phyloP scores from a whole-genome alignment of 2,329 filamentous ascomycete species.

The Venturia nashicola region DNA sequence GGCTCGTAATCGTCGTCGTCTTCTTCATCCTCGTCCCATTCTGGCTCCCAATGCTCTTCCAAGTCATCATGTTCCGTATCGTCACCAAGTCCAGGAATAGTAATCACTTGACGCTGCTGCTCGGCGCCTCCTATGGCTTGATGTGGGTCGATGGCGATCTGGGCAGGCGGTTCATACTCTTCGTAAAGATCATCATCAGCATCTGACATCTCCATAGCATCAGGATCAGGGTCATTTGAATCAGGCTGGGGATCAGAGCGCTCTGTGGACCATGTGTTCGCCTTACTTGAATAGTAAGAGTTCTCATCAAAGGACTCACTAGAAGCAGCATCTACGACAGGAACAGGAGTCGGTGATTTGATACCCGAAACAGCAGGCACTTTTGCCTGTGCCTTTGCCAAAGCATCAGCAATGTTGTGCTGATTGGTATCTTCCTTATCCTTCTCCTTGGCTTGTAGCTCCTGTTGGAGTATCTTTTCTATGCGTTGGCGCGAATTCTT shows the following conservation, averaged over 20 bases:
- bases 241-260: slow-evolving; percentile 6
- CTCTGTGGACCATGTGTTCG: slow-evolving; percentile 60
- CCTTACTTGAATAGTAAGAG: slow-evolving; percentile 89
- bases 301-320: slow-evolving; percentile 86
- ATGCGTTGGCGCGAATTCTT: slow-evolving; percentile 1
- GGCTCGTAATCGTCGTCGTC: slow-evolving; percentile 24
- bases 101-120: not conserved
- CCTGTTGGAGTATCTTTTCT: not conserved
- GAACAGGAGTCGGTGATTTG: slow-evolving; percentile 27
- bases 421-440: slow-evolving; percentile 42
- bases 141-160: slow-evolving; percentile 1
- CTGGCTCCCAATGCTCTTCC: slow-evolving; percentile 7
- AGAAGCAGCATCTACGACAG: slow-evolving; percentile 47
- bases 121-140: not conserved
- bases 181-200: slow-evolving; percentile 7
- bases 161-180: slow-evolving; percentile 6
- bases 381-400: not conserved
- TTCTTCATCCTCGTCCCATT: slow-evolving; percentile 17
- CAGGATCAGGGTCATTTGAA: slow-evolving; percentile 5
- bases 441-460: slow-evolving; percentile 20
- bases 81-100: not conserved
- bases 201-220: slow-evolving; percentile 8
- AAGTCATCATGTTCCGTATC: not conserved
- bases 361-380: slow-evolving; percentile 45
- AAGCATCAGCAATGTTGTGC: not conserved